Conservation (phyloP, 176 grass and related monocot genomes). For the Miscanthus lutarioriparius region DNA sequence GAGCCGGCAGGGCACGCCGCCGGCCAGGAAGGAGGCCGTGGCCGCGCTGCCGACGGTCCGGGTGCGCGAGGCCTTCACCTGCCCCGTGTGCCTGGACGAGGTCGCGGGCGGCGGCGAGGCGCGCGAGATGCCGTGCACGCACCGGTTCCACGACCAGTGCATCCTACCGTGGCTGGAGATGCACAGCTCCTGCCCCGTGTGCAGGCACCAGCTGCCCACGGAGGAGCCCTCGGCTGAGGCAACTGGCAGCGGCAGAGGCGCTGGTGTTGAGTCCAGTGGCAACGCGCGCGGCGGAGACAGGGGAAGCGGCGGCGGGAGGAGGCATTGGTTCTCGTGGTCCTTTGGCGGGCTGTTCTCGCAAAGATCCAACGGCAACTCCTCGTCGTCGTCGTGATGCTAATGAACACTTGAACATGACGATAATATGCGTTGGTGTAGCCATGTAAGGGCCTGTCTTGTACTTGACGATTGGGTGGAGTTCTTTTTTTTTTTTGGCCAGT, state of each 20-base stretch:
- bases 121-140: constrained; percentile 83
- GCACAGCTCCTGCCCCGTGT: constrained; percentile 91
- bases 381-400: constrained; percentile 30
- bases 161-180: constrained; percentile 84
- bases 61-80: constrained; percentile 44
- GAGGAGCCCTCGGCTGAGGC: constrained; percentile 53
- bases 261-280: background rate
- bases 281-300: constrained; percentile 24
- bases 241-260: background rate
- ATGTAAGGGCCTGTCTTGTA: background rate
- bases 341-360: constrained; percentile 58
- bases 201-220: constrained; percentile 70
- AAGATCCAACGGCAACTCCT: constrained; percentile 36
- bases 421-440: background rate
- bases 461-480: no score
- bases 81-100: constrained; percentile 83
- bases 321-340: constrained; percentile 60
- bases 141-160: constrained; percentile 72
- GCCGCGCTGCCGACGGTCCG: constrained; percentile 65
- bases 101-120: constrained; percentile 61
- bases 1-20: constrained; percentile 56
- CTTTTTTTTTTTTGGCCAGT: background rate
- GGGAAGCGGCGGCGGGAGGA: constrained; percentile 33
- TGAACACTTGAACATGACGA: background rate
- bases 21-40: constrained; percentile 68